Conservation (phyloP, 2,329 filamentous ascomycete genomes). For the Aurifilum marmelostoma region DNA sequence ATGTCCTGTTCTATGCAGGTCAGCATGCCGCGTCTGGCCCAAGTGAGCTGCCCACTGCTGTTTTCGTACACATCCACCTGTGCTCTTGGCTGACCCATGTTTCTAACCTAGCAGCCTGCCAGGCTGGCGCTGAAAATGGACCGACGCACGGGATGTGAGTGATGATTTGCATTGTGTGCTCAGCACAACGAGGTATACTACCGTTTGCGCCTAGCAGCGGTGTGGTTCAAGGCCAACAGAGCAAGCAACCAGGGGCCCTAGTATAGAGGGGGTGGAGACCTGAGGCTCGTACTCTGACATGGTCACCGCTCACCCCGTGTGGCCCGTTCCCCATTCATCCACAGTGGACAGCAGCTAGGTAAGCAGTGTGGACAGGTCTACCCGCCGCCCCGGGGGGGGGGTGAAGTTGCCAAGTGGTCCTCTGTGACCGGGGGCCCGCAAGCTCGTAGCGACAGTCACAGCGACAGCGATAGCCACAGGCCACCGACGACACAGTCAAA, state of each 20-base stretch:
- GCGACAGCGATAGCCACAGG: background rate
- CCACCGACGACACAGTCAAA: too few relatives aligned
- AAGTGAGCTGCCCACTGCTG: background rate
- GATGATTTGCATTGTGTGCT: background rate
- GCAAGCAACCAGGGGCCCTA: background rate
- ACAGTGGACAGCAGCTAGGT: background rate
- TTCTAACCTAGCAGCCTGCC: background rate
- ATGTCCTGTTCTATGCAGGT: background rate
- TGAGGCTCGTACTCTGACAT: conserved; percentile 10
- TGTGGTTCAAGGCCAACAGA: conserved; percentile 7
- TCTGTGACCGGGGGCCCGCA: background rate
- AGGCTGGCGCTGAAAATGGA: background rate
- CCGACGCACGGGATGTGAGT: too few relatives aligned
- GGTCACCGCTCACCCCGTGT: conserved; percentile 11
- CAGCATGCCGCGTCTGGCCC: too few relatives aligned
- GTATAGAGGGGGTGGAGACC: conserved; percentile 5
- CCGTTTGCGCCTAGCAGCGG: conserved; percentile 13
- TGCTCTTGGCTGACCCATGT: background rate
- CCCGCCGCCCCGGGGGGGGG: too few relatives aligned
- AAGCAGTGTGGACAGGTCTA: background rate
- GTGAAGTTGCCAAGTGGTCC: background rate
- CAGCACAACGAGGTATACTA: background rate
- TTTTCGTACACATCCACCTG: background rate
- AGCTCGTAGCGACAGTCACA: background rate
- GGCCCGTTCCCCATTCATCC: background rate